phyloP scores from a whole-genome alignment of 495 filamentous ascomycete genomes.

The Friedmanniomyces endolithicus region DNA sequence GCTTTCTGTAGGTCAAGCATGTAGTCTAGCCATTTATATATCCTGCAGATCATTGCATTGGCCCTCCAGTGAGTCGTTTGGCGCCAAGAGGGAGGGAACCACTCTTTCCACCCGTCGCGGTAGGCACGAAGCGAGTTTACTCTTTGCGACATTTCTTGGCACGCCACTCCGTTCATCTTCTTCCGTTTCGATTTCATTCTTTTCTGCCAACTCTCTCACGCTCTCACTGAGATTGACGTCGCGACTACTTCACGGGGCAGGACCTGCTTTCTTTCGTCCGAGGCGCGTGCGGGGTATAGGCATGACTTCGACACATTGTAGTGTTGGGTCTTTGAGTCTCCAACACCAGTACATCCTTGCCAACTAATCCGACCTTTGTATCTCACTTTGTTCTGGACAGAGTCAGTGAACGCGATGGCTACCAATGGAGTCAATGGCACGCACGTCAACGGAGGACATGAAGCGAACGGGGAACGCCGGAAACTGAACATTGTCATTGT shows the following conservation, averaged over 20 bases:
- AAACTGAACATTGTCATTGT: constrained; percentile 16
- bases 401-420: background rate
- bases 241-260: too few relatives aligned
- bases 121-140: too few relatives aligned
- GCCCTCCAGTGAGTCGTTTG: too few relatives aligned
- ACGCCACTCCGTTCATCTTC: too few relatives aligned
- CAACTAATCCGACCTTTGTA: too few relatives aligned
- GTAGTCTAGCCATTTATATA: constrained; percentile 7
- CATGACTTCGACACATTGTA: background rate
- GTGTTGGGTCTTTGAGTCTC: too few relatives aligned
- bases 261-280: constrained; percentile 1
- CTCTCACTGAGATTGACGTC: background rate
- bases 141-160: too few relatives aligned
- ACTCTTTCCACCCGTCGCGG: too few relatives aligned
- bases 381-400: background rate
- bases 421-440: background rate
- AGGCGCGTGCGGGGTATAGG: constrained; percentile 1
- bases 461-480: too few relatives aligned
- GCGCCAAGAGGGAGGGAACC: too few relatives aligned
- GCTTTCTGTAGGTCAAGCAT: constrained; percentile 14
- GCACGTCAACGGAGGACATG: background rate
- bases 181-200: background rate
- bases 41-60: background rate
- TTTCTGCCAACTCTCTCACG: background rate
- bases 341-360: too few relatives aligned